phyloP scores from a whole-genome alignment of 306 rosid genomes.

The Cyclanthera cordifolia region DNA sequence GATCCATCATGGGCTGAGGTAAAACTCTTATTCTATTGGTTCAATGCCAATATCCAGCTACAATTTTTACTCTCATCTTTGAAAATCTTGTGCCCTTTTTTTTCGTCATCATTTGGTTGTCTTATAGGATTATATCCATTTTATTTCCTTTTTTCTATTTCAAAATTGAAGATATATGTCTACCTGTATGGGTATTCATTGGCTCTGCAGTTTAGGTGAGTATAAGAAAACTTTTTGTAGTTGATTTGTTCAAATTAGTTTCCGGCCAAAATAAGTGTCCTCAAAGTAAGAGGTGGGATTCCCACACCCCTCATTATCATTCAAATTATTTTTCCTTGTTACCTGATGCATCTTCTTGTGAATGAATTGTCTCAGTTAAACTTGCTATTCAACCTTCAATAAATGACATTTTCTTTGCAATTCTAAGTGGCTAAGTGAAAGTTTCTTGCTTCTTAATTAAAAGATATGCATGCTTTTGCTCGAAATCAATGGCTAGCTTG shows the following conservation, averaged over 20 bases:
- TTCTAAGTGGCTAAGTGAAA: neutral
- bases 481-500: neutral
- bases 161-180: too few relatives aligned
- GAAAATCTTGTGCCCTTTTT: neutral
- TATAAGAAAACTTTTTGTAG: too few relatives aligned
- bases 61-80: neutral
- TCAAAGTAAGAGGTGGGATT: too few relatives aligned
- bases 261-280: too few relatives aligned
- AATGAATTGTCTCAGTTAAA: too few relatives aligned
- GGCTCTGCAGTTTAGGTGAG: too few relatives aligned
- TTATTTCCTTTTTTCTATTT: neutral
- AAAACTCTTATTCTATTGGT: conserved; percentile 9
- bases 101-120: neutral
- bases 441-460: neutral
- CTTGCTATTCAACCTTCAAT: too few relatives aligned
- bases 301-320: too few relatives aligned
- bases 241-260: too few relatives aligned
- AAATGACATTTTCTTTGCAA: neutral
- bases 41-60: neutral
- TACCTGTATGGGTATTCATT: too few relatives aligned
- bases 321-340: too few relatives aligned
- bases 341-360: too few relatives aligned
- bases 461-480: neutral
- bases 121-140: neutral
- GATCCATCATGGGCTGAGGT: conserved; percentile 94